Evolutionary conservation across 306 rosid species (phyloP).

Genomic region (Senna tora): DNA sequence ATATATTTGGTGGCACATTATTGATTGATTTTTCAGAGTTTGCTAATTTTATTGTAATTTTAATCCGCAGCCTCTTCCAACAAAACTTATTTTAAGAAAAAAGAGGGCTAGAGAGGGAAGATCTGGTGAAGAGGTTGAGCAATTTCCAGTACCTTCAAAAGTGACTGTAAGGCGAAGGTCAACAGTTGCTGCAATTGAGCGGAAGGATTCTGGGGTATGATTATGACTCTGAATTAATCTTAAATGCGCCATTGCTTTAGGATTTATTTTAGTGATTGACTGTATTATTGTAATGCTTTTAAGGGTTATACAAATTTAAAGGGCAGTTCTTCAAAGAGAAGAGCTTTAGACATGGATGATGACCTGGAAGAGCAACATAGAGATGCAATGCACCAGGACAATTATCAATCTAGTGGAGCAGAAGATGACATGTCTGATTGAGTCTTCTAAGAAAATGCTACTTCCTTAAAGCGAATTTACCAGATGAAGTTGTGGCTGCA

Average conservation of each 20-base stretch:
- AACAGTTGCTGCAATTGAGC: slow-evolving; percentile 72
- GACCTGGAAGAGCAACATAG: slow-evolving; percentile 66
- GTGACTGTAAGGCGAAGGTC: slow-evolving; percentile 83
- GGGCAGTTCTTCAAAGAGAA: slow-evolving; percentile 55
- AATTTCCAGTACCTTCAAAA: slow-evolving; percentile 78
- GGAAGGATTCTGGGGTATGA: slow-evolving; percentile 78
- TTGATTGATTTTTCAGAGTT: slow-evolving; percentile 21
- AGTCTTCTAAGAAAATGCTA: slow-evolving; percentile 40
- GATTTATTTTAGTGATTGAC: not conserved
- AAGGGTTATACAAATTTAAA: slow-evolving; percentile 67
- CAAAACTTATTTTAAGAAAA: slow-evolving; percentile 83
- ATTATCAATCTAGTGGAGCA: slow-evolving; percentile 76
- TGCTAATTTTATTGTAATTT: slow-evolving; percentile 35
- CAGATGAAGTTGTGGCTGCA: slow-evolving; percentile 28
- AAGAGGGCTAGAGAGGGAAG: slow-evolving; percentile 94
- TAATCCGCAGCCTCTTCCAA: slow-evolving; percentile 87
- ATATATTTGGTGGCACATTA: not conserved
- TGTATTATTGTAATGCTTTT: slow-evolving; percentile 34
- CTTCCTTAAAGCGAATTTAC: slow-evolving; percentile 34
- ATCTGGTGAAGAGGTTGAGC: slow-evolving; percentile 81
- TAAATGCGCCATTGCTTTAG: slow-evolving; percentile 4
- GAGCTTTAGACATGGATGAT: slow-evolving; percentile 66
- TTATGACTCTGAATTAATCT: slow-evolving; percentile 45
- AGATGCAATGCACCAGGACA: slow-evolving; percentile 56
- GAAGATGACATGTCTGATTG: slow-evolving; percentile 91